Evolutionary conservation across 2,329 filamentous ascomycete genomes (phyloP).

Genomic region (Botryotinia globosa): DNA sequence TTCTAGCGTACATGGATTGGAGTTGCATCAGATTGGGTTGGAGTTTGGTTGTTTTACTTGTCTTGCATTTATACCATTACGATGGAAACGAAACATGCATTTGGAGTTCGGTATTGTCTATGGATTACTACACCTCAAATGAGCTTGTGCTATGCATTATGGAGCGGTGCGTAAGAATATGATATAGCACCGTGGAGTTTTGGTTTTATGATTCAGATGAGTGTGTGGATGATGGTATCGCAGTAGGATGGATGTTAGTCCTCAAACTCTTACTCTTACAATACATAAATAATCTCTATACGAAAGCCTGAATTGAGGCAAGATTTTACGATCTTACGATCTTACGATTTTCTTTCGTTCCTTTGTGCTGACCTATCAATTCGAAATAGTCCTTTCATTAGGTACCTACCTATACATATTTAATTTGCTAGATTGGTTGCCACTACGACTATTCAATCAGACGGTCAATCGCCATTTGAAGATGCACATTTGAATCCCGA

Average conservation of each 20-base stretch:
- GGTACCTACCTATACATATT: background rate
- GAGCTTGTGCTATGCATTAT: background rate
- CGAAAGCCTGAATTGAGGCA: background rate
- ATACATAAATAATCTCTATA: background rate
- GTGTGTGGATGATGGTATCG: background rate
- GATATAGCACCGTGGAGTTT: background rate
- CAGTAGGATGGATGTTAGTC: background rate
- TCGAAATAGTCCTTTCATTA: background rate
- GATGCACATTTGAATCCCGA: background rate
- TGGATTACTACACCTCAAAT: background rate
- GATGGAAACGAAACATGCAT: background rate
- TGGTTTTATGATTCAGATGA: constrained; percentile 3
- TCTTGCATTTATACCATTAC: constrained; percentile 1
- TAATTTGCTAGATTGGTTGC: background rate
- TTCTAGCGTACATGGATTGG: constrained; percentile 21
- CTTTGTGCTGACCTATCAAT: background rate
- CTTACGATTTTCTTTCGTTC: background rate
- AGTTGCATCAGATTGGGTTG: constrained; percentile 1
- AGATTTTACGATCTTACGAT: background rate
- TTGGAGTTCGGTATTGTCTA: background rate
- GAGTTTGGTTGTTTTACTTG: background rate
- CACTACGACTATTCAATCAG: background rate
- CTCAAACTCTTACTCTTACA: background rate
- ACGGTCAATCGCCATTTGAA: background rate
- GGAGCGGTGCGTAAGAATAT: background rate